Base-by-base conservation (phyloP, 345 rosid genomes). In the Linum trigynum region DNA sequence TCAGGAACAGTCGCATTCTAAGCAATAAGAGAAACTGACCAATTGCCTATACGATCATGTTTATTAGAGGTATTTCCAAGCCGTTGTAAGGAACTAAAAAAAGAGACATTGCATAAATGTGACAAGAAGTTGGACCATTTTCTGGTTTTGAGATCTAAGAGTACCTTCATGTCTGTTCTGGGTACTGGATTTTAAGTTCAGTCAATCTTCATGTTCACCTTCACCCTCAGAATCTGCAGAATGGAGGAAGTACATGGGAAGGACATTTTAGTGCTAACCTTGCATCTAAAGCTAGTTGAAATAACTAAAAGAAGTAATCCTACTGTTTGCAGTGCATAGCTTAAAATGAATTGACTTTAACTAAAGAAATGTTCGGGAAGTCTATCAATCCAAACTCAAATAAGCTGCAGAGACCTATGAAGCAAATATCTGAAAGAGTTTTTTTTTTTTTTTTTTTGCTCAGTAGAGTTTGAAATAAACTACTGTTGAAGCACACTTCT, bases 191-290 rank as follows among this genome's bases (percentile, higher is more conserved):
- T 41, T 48, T 5, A 53, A 23, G 32, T 23, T 57, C 14, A 60
- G 60, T 80, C 73, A 80, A 75, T 80, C 84, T 75, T 80, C 84
- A 56, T 80, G 81, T 56, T 80, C 79, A 69, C 72, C 74, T 70
- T 80, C 83, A 40, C 67, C 75, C 72, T 77, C 84, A 38, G 84
- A 80, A 80, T 80, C 84, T 80, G 75, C 60, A 70, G 2, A 5
- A 51, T 11, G 63, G 11, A 65, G 63, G 11, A 65, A n/a, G 63
- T 17, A 39, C n/a, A 16, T 1, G 48, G 48, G 41, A 38, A 60
- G 38, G 53, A 10, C 9, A 38, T 67, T 38, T 12, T 62, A 36
- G 14, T 3, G 53, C 40, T 39, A 14, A 48, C 38, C 57, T 42
- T 39, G 48, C 6, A 7, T 38, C 10, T 16, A 39, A 39, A 55